These are phyloP conservation scores for Calonectria multiphialidica DNA, from an alignment of 2,329 filamentous ascomycete genomes.

Conservation along the genomic window DNA sequence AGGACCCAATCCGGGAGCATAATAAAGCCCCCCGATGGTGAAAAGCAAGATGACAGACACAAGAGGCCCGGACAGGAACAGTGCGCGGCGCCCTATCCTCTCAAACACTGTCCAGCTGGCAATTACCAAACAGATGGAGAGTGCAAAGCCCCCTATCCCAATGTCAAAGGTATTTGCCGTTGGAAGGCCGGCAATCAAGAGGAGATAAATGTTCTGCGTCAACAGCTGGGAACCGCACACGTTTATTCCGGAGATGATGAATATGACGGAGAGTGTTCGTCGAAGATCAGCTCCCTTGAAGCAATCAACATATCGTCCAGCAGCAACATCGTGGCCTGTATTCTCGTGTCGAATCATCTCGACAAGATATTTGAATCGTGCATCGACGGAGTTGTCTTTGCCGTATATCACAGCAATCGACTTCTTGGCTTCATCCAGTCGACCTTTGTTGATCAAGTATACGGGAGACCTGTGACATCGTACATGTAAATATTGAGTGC, in stretches of 20 bases:
- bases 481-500: neutral
- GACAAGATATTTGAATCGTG: neutral
- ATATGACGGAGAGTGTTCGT: neutral
- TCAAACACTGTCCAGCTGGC: neutral
- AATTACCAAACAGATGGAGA: neutral
- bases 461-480: neutral
- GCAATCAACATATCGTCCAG: neutral
- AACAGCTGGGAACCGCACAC: neutral
- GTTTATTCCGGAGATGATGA: neutral
- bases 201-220: neutral
- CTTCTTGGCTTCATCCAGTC: neutral
- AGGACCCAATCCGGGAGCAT: neutral
- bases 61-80: neutral
- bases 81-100: neutral
- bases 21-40: neutral
- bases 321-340: neutral
- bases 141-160: neutral
- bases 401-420: neutral
- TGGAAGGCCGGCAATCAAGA: neutral
- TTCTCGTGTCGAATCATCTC: neutral
- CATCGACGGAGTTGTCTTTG: neutral
- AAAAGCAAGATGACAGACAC: neutral
- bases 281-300: neutral
- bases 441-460: neutral
- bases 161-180: neutral